Base-by-base conservation (phyloP, 164 flowering plant species). In the Malania oleifera region DNA sequence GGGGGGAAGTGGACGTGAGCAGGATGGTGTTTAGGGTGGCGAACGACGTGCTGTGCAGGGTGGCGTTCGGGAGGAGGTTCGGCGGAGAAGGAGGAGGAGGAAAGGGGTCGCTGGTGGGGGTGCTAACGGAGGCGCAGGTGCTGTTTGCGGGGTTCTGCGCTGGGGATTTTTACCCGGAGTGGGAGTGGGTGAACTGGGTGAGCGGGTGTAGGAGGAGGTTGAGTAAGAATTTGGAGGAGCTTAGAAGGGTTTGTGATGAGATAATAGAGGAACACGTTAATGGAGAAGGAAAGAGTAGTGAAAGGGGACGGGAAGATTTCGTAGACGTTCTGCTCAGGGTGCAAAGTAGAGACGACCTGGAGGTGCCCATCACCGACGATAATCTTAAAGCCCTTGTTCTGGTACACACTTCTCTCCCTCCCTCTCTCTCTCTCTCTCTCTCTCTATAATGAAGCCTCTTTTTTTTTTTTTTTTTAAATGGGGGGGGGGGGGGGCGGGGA, bases 1-100 rank as follows among this genome's bases (percentile, higher is more conserved):
- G 65, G 1, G n/a, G 53, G 0, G 68, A 60, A 15, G 54, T 58
- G 12, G 72, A 79, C 49, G 39, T 80, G 73, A 80, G 84, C 57
- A 60, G 63, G 34, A 24, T 46, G 23, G 48, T 78, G 15, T 70
- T 80, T 23, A 29, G 10, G 0, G 18, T 80, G 40, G 78, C 89
- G 5, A 83, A 77, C 50, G 74, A 81, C 23, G 43, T 86, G 1
- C 31, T 86, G 13, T 86, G 92, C 43, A 40, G 82, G 5, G 85
- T 80, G n/a, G 91, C 86, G 5, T 81, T 83, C 14, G 87, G 92
- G 61, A 73, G 56, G 69, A 57, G 82, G 67, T 83, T 71, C 12
- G 23, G 25, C 6, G 66, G 56, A 2, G 71, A 6, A 0, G 63
- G 48, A 8, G 62, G 48, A 25, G 62, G 43, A 20, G 26, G 27